A percentile compares a stretch with the other conserved stretches of the same genome.
Evolutionary conservation across 805 yeast genomes (phyloP).

Genomic region (Cyberlindnera galapagoensis): DNA sequence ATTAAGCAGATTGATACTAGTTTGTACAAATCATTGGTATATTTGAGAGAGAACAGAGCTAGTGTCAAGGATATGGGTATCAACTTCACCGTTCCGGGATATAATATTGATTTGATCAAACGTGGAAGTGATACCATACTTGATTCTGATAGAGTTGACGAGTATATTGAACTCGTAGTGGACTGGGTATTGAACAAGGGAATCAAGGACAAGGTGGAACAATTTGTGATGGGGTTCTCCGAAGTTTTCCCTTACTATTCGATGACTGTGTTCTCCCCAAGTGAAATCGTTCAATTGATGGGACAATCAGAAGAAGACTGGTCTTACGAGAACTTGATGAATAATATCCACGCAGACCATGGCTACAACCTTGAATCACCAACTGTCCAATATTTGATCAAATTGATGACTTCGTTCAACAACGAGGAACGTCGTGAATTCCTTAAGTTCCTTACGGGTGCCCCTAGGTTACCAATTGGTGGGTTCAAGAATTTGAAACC

Average conservation of each 20-base stretch:
- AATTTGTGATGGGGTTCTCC: conserved; percentile 77
- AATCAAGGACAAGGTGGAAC: conserved; percentile 51
- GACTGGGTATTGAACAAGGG: conserved; percentile 34
- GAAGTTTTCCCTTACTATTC: conserved; percentile 75
- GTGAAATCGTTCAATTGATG: conserved; percentile 63
- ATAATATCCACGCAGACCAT: conserved; percentile 76
- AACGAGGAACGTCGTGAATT: conserved; percentile 59
- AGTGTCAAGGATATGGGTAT: conserved; percentile 48
- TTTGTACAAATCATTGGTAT: conserved; percentile 51
- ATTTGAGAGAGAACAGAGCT: conserved; percentile 38
- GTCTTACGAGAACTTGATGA: conserved; percentile 54
- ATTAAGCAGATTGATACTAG: conserved; percentile 49
- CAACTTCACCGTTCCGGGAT: conserved; percentile 74
- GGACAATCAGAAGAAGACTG: conserved; percentile 88
- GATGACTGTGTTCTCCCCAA: conserved; percentile 61
- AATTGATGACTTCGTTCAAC: conserved; percentile 50
- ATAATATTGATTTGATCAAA: conserved; percentile 48
- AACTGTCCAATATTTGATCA: conserved; percentile 54
- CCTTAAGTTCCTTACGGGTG: conserved; percentile 84
- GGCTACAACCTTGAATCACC: conserved; percentile 73
- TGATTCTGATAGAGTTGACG: conserved; percentile 44
- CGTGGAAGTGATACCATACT: conserved; percentile 50
- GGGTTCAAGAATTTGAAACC: conserved; percentile 85
- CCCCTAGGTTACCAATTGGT: conserved; percentile 90
- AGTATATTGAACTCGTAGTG: conserved; percentile 36